Evolutionary conservation across 2,329 filamentous ascomycete genomes (phyloP), one percentile per base, ranked within the genome.

Genomic region (Aspergillus caelatus): DNA sequence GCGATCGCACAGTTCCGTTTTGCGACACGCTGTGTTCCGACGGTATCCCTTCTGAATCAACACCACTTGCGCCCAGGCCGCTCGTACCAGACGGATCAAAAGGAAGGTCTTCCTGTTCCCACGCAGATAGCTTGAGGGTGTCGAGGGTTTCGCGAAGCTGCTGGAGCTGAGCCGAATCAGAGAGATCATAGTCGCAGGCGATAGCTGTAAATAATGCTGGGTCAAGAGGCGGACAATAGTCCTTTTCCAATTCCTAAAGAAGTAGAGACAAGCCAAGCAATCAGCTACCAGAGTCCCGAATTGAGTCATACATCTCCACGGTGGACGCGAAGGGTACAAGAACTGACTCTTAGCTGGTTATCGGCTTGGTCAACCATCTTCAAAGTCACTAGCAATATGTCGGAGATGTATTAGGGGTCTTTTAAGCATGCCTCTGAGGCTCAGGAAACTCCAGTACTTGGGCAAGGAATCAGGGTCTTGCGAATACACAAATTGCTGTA

Each of bases 11-110:
- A 21, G 77, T 75, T 34, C 70, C 68, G 55, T 70, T 71, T 53
- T 70, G 72, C 45, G 75, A 77, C 43, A 66, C 64, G 52, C 71
- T 73, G 21, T 66, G 69, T 26, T 73, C 74, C 19, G 70, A 75
- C 19, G 64, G 66, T 26, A 65, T 64, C 26, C 63, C 72, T 61
- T 71, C 68, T 56, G 62, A 60, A 50, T 69, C 72, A 57, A 61
- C 61, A 41, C 53, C 62, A 48, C 71, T 72, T 2, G 62, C 63
- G 16, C 73, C 72, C 46, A 75, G 70, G 14, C 84, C 85, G 32
- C 88, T 86, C 30, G 89, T 86, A 3, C 91, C 92, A 36, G 91
- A 92, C 0, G 91, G 87, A 68, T 95, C 92, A 72, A 96, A 96
- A 0, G 88, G 89, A 5, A 77, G 64, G 57, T 77, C 68, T 11